phyloP scores from a whole-genome alignment of 176 grass and related monocot species.

The Carex pumila region DNA sequence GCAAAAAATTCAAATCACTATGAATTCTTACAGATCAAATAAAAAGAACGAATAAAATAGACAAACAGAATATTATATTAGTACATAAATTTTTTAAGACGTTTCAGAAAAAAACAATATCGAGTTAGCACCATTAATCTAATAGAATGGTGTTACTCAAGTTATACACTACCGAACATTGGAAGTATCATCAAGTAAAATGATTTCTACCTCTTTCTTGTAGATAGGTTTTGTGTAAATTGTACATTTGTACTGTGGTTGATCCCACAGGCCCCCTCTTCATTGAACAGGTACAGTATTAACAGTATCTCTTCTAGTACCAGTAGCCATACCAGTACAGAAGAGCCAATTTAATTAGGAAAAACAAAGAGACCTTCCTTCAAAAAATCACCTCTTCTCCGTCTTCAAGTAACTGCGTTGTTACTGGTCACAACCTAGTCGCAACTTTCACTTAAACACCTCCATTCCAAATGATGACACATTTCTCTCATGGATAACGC shows the following conservation, averaged over 20 bases:
- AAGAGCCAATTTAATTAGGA: background rate
- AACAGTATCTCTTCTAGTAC: background rate
- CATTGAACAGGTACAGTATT: background rate
- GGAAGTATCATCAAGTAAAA: background rate
- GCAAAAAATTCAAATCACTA: background rate
- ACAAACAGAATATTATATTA: background rate
- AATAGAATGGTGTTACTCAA: background rate
- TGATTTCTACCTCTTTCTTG: background rate
- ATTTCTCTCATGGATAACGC: background rate
- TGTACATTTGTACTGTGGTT: background rate
- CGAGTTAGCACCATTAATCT: background rate
- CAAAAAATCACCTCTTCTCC: background rate
- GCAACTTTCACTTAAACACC: background rate
- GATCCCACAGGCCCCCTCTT: background rate
- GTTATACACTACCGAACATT: background rate
- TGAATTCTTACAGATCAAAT: too few species aligned
- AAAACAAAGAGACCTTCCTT: background rate
- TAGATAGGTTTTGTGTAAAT: background rate
- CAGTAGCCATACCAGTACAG: background rate
- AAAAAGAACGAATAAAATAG: background rate
- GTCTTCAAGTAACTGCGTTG: background rate
- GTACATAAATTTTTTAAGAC: background rate
- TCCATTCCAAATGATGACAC: background rate
- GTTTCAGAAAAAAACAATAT: background rate
- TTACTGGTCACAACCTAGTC: background rate